These are phyloP conservation scores for Monosporascus sp. DNA, from an alignment of 2,329 filamentous ascomycete genomes.

Conservation along the genomic window DNA sequence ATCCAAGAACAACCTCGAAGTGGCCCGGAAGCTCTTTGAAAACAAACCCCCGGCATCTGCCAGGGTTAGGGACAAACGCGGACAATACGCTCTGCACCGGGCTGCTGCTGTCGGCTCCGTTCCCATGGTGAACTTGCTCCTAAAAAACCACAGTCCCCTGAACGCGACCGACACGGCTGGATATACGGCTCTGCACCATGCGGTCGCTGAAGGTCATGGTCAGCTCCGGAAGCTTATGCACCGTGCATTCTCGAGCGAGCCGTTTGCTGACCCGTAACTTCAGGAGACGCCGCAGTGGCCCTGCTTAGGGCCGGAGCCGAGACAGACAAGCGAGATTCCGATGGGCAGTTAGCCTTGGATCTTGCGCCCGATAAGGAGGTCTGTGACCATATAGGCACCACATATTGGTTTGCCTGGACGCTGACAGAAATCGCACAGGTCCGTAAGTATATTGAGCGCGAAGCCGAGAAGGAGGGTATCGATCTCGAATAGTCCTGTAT, in stretches of 20 bases:
- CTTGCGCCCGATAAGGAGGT: conserved; percentile 84
- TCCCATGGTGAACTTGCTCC: conserved; percentile 77
- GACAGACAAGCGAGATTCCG: conserved; percentile 66
- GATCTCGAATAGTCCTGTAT: conserved; percentile 35
- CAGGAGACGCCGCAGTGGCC: conserved; percentile 74
- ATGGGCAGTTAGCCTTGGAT: conserved; percentile 69
- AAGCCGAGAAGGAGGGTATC: conserved; percentile 80
- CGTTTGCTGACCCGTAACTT: not conserved
- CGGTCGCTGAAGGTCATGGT: conserved; percentile 71
- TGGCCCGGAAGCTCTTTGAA: conserved; percentile 70
- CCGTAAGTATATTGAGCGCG: conserved; percentile 68
- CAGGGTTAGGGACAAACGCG: conserved; percentile 74
- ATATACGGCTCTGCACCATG: conserved; percentile 85
- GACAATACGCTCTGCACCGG: conserved; percentile 86
- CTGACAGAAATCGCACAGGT: conserved; percentile 44
- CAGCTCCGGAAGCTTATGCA: conserved; percentile 14
- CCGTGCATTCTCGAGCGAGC: not conserved
- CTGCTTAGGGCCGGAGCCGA: conserved; percentile 84
- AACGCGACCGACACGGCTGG: conserved; percentile 80
- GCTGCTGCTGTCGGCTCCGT: conserved; percentile 84
- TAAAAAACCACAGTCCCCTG: conserved; percentile 73
- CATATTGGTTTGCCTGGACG: conserved; percentile 1
- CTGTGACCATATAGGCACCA: conserved; percentile 20
- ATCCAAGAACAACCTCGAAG: conserved; percentile 82
- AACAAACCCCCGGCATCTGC: conserved; percentile 67